Evolutionary conservation across 2,329 filamentous ascomycete species (phyloP).

Genomic region (Phoma sp.): DNA sequence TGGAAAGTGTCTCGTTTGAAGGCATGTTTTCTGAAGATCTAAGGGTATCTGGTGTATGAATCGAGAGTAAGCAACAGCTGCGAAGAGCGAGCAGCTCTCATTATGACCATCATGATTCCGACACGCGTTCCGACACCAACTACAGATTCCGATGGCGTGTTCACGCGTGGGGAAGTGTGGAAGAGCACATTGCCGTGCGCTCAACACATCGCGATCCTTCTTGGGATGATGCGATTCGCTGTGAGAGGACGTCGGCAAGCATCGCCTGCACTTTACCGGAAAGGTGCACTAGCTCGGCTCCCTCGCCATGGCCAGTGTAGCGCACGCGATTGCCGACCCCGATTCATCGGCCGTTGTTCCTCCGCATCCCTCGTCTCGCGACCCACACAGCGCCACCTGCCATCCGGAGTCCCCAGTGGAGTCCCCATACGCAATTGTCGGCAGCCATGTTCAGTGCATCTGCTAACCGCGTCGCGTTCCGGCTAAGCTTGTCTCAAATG

Average conservation of each 20-base stretch:
- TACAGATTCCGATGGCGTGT: conserved; percentile 25
- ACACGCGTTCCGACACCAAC: conserved; percentile 29
- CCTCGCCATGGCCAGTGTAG: conserved; percentile 6
- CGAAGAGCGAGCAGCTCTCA: conserved; percentile 20
- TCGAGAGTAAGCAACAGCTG: neutral
- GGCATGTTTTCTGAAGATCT: conserved; percentile 28
- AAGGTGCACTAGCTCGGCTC: neutral
- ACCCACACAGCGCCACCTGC: conserved; percentile 21
- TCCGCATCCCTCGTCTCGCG: conserved; percentile 18
- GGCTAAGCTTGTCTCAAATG: conserved; percentile 7
- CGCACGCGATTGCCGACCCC: conserved; percentile 21
- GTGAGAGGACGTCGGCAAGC: conserved; percentile 5
- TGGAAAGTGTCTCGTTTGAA: conserved; percentile 38
- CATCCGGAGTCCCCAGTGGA: conserved; percentile 29
- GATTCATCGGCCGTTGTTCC: conserved; percentile 1
- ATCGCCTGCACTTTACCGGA: conserved; percentile 13
- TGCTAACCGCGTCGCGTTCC: conserved; percentile 15
- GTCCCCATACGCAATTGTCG: conserved; percentile 16
- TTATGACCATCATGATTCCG: conserved; percentile 25
- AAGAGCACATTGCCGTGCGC: conserved; percentile 1
- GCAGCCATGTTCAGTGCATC: neutral
- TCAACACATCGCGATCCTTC: conserved; percentile 6
- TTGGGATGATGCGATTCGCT: conserved; percentile 19
- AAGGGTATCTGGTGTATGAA: neutral
- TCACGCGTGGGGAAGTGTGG: conserved; percentile 16